Base-by-base conservation (phyloP, 1,284 basidiomycete species). In the Pulveroboletus sp. region DNA sequence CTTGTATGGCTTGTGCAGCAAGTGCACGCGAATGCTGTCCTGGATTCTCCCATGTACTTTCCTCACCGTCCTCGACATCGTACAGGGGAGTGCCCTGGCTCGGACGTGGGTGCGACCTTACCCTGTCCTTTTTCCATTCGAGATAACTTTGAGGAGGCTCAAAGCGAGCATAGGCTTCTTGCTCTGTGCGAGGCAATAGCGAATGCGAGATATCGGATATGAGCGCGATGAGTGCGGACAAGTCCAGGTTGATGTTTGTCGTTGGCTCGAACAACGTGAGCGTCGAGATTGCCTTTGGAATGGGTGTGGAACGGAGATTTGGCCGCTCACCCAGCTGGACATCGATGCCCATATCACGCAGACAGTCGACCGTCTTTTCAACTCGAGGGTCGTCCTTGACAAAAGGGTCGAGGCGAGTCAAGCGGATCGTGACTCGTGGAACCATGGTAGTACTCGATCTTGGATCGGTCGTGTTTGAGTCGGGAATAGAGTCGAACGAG, bases 181-280 rank as follows among this genome's bases (percentile, higher is more conserved):
- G 80, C 1, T 76, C 63, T 1, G 78, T 77, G 0, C 54, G 45
- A 0, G 91, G 91, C 0, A 93, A 74, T 0, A 81, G 76, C 1
- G 87, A 77, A 68, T 94, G 91, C 0, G 90, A 84, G 42, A 92
- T 81, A 62, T 94, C 91, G 6, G 89, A 91, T 36, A 91, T 82
- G 29, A 95, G 78, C 1, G 91, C 91, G 59, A 94, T 88, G 50
- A 94, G 80, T 1, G 87, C 78, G 0, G 91, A 93, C 11, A 93
- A 78, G 68, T 94, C 92, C 42, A 93, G 77, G 63, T 92, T 93
- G 69, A 94, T 76, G 46, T 76, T 74, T 5, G 67, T 60, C 0
- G 84, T 86, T 0, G 89, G 86, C 19, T 71, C 51, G 12, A 79
- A 58, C 12, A 5, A 12, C 33, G 54, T 52, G 19, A 15, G 32